Evolutionary conservation across 257 asterid species (phyloP).

Genomic region (Fraxinus americana): DNA sequence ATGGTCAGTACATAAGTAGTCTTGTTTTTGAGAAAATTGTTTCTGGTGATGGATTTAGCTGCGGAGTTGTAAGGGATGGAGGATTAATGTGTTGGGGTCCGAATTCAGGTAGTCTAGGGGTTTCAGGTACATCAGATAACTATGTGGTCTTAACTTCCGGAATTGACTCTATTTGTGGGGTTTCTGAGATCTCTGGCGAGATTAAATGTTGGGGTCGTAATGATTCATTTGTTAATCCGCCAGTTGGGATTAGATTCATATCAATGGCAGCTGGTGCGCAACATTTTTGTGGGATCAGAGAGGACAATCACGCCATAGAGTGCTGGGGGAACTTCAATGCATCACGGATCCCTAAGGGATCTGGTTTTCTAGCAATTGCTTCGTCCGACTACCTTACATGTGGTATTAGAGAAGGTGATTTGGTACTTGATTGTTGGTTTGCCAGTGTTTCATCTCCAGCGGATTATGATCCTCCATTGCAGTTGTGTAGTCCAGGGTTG

Average conservation of each 20-base stretch:
- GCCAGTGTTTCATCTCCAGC: conserved; percentile 39
- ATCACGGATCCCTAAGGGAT: conserved; percentile 66
- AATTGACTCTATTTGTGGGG: conserved; percentile 63
- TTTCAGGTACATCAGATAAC: conserved; percentile 39
- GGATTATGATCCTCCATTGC: conserved; percentile 81
- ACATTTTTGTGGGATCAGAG: conserved; percentile 90
- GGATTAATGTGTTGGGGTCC: conserved; percentile 84
- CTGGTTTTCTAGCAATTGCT: conserved; percentile 86
- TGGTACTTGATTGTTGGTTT: conserved; percentile 91
- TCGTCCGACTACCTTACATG: conserved; percentile 73
- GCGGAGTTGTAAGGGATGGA: conserved; percentile 65
- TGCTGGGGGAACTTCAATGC: conserved; percentile 89
- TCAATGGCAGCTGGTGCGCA: conserved; percentile 66
- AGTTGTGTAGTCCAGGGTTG: conserved; percentile 91
- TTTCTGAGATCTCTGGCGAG: conserved; percentile 53
- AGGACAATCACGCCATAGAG: conserved; percentile 71
- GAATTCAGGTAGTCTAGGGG: conserved; percentile 45
- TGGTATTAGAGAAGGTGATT: conserved; percentile 82
- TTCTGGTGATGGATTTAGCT: conserved; percentile 86
- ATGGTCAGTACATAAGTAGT: conserved; percentile 40
- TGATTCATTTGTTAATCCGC: conserved; percentile 38
- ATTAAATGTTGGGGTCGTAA: conserved; percentile 79
- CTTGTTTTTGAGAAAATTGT: conserved; percentile 54
- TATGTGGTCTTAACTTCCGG: conserved; percentile 57
- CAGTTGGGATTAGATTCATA: conserved; percentile 59